These are phyloP conservation scores for Ogataea dorogensis DNA, from an alignment of 805 yeast genomes.

Conservation along the genomic window DNA sequence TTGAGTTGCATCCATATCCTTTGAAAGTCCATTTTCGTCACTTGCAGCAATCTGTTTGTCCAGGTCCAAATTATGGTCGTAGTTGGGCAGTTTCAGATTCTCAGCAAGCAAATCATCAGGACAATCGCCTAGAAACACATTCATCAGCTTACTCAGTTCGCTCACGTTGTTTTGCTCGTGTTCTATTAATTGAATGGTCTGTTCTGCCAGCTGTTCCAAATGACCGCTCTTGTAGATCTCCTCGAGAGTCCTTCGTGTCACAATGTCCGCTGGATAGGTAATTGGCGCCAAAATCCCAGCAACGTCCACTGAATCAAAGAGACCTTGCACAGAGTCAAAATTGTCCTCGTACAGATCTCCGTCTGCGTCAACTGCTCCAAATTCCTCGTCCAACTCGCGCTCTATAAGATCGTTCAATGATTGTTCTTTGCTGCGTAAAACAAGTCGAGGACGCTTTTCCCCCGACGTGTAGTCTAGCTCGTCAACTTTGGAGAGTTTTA, in stretches of 20 bases:
- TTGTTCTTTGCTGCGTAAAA: conserved; percentile 26
- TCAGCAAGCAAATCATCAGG: conserved; percentile 64
- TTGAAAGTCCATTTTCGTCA: conserved; percentile 9
- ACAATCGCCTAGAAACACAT: conserved; percentile 84
- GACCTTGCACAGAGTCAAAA: conserved; percentile 36
- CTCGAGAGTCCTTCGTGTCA: conserved; percentile 65
- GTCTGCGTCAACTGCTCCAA: conserved; percentile 23
- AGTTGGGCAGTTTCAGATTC: conserved; percentile 61
- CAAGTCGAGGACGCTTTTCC: conserved; percentile 23
- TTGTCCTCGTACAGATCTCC: conserved; percentile 24
- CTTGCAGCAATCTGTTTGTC: conserved; percentile 24
- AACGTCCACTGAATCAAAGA: conserved; percentile 50
- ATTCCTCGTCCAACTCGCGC: conserved; percentile 30
- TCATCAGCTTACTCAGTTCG: conserved; percentile 66
- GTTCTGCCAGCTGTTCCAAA: conserved; percentile 61
- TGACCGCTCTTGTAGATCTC: conserved; percentile 59
- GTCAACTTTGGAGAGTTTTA: conserved; percentile 21
- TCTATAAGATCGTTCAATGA: conserved; percentile 27
- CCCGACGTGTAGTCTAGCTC: conserved; percentile 18
- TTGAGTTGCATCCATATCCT: conserved; percentile 24
- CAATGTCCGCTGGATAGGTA: conserved; percentile 74
- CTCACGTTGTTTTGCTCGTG: conserved; percentile 78
- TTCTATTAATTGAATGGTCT: conserved; percentile 75
- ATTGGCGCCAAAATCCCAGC: conserved; percentile 72
- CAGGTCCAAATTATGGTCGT: conserved; percentile 59